A percentile compares a stretch with the other conserved stretches of the same genome.
Conservation (phyloP, 164 flowering plant species). For the Akebia trifoliata region DNA sequence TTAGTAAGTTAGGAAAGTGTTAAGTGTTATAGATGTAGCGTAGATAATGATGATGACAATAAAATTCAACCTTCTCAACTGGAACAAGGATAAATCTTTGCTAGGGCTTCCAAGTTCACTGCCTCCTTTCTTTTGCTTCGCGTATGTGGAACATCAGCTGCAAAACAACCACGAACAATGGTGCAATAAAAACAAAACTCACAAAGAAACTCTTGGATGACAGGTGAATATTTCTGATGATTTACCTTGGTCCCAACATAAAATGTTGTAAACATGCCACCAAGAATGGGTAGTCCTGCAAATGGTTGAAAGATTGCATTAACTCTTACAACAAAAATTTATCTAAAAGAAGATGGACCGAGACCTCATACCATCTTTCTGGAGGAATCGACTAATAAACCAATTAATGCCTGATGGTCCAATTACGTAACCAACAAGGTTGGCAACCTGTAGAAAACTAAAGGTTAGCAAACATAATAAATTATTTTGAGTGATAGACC, state of each 20-base stretch:
- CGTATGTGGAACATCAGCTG: constrained; percentile 87
- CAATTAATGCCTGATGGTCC: constrained; percentile 84
- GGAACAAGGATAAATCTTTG: neutral
- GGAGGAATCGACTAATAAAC: constrained; percentile 60
- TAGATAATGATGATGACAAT: no score
- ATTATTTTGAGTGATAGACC: neutral
- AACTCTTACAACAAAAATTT: neutral
- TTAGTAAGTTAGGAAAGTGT: no score
- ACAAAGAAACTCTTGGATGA: neutral
- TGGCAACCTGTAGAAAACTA: constrained; percentile 63
- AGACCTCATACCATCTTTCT: constrained; percentile 51
- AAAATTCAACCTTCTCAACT: constrained; percentile 2
- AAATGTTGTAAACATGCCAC: constrained; percentile 67
- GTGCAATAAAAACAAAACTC: neutral
- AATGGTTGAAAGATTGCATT: constrained; percentile 9
- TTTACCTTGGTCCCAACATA: constrained; percentile 90
- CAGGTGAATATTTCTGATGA: neutral
- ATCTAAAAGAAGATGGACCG: neutral
- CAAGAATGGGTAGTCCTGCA: constrained; percentile 68
- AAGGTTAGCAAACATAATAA: neutral
- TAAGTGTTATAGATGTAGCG: no score
- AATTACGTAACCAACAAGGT: constrained; percentile 87
- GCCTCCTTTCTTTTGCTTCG: constrained; percentile 38
- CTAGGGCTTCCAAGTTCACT: neutral
- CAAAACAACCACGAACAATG: constrained; percentile 15